phyloP scores from a whole-genome alignment of 2,329 filamentous ascomycete species.

The Madurella mycetomatis region DNA sequence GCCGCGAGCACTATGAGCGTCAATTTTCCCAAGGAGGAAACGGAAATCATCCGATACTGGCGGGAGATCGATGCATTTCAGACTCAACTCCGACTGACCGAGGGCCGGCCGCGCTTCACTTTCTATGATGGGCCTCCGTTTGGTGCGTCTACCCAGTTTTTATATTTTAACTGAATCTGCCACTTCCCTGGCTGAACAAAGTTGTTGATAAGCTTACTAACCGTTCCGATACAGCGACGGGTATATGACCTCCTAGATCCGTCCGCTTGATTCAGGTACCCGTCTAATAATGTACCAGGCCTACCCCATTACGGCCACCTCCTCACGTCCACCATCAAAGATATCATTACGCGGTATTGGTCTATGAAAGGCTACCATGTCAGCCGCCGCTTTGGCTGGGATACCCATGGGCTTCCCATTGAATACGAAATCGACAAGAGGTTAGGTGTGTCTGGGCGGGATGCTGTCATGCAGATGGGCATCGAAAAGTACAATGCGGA shows the following conservation, averaged over 20 bases:
- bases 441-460: conserved; percentile 75
- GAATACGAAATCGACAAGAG: conserved; percentile 98
- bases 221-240: too few species aligned
- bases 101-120: conserved; percentile 55
- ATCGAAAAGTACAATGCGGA: conserved; percentile 87
- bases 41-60: conserved; percentile 78
- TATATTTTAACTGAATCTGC: too few species aligned
- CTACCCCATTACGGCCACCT: too few species aligned
- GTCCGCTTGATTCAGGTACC: too few species aligned
- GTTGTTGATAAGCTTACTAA: too few species aligned
- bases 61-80: conserved; percentile 85
- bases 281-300: too few species aligned
- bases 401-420: conserved; percentile 87
- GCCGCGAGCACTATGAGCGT: conserved; percentile 61
- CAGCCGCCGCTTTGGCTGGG: conserved; percentile 89
- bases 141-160: conserved; percentile 43
- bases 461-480: conserved; percentile 80
- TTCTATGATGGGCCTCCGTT: conserved; percentile 90
- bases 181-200: too few species aligned
- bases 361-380: conserved; percentile 93
- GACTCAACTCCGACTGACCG: conserved; percentile 46
- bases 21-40: conserved; percentile 88
- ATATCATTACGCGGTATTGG: too few species aligned
- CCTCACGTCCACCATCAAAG: too few species aligned
- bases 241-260: too few species aligned